Evolutionary conservation across 2,329 filamentous ascomycete species (phyloP).

Genomic region (Hymenoscyphus salicellus): DNA sequence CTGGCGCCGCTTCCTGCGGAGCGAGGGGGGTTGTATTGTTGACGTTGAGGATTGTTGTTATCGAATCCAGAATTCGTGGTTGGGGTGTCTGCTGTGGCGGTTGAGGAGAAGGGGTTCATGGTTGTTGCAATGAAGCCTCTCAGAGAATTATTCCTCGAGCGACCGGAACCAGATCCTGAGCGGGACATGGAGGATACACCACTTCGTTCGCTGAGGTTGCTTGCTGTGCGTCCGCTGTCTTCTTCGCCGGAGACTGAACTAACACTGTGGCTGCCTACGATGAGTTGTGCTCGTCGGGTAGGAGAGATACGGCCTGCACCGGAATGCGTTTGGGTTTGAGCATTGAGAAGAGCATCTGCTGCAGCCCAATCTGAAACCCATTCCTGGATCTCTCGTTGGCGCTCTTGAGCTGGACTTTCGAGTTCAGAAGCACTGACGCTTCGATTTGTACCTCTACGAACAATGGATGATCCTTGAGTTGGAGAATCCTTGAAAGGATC

Average conservation of each 20-base stretch:
- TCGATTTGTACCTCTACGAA: slow-evolving; percentile 14
- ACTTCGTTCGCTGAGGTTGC: slow-evolving; percentile 37
- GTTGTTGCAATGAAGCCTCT: slow-evolving; percentile 31
- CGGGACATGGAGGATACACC: slow-evolving; percentile 29
- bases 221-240: slow-evolving; percentile 34
- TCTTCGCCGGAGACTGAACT: slow-evolving; percentile 32
- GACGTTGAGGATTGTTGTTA: slow-evolving; percentile 3
- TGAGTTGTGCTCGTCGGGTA: slow-evolving; percentile 31
- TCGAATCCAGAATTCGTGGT: slow-evolving; percentile 25
- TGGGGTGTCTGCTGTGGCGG: slow-evolving; percentile 21
- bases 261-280: slow-evolving; percentile 23
- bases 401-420: slow-evolving; percentile 30
- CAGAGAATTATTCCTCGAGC: slow-evolving; percentile 32
- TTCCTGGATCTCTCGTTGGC: slow-evolving; percentile 36
- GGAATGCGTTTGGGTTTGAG: slow-evolving; percentile 32
- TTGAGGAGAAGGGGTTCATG: slow-evolving; percentile 30
- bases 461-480: slow-evolving; percentile 11
- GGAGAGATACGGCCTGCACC: slow-evolving; percentile 34
- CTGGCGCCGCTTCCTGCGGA: slow-evolving; percentile 29
- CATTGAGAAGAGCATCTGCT: slow-evolving; percentile 34
- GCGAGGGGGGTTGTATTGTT: slow-evolving; percentile 16
- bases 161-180: slow-evolving; percentile 30
- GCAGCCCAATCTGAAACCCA: slow-evolving; percentile 40
- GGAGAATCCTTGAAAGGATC: slow-evolving; percentile 33
- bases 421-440: slow-evolving; percentile 20